A percentile compares a stretch with the other conserved stretches of the same genome.
phyloP scores from a whole-genome alignment of 1,139 yeast species.

The Suhomyces bribrorum region DNA sequence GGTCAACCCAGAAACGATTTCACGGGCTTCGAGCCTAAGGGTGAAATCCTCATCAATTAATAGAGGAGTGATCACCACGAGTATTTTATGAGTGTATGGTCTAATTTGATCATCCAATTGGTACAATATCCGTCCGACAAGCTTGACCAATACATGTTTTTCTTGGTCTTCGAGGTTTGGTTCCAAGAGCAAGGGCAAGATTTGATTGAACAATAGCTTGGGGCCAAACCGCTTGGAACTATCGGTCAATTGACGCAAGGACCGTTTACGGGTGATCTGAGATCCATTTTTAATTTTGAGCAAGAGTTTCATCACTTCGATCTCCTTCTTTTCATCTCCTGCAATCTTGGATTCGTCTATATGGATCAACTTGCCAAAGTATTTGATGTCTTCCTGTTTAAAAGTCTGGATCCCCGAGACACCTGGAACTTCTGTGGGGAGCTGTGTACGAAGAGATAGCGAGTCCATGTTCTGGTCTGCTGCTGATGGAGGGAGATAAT shows the following conservation, averaged over 20 bases:
- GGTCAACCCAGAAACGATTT: constrained; percentile 70
- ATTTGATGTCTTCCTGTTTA: constrained; percentile 69
- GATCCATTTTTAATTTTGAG: constrained; percentile 78
- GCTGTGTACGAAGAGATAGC: constrained; percentile 26
- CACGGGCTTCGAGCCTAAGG: constrained; percentile 77
- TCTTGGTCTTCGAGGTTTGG: constrained; percentile 78
- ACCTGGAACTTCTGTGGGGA: constrained; percentile 64
- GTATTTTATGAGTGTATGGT: constrained; percentile 73
- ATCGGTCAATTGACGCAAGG: constrained; percentile 68
- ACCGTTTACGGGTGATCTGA: constrained; percentile 64
- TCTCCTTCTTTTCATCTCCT: constrained; percentile 56
- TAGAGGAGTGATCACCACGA: constrained; percentile 76
- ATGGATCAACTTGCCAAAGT: constrained; percentile 64
- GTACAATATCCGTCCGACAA: constrained; percentile 67
- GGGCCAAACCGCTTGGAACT: constrained; percentile 71
- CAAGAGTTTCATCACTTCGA: constrained; percentile 62
- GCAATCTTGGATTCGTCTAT: constrained; percentile 36
- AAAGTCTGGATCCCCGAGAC: constrained; percentile 59
- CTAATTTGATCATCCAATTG: constrained; percentile 64
- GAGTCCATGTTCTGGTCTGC: constrained; percentile 21
- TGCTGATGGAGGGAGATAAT: constrained; percentile 29
- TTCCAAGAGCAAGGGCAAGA: constrained; percentile 75
- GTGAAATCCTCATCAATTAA: constrained; percentile 77
- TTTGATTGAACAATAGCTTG: constrained; percentile 60
- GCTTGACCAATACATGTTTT: constrained; percentile 76